Base-by-base conservation (phyloP, 805 yeast species). In the Candida patagonica region DNA sequence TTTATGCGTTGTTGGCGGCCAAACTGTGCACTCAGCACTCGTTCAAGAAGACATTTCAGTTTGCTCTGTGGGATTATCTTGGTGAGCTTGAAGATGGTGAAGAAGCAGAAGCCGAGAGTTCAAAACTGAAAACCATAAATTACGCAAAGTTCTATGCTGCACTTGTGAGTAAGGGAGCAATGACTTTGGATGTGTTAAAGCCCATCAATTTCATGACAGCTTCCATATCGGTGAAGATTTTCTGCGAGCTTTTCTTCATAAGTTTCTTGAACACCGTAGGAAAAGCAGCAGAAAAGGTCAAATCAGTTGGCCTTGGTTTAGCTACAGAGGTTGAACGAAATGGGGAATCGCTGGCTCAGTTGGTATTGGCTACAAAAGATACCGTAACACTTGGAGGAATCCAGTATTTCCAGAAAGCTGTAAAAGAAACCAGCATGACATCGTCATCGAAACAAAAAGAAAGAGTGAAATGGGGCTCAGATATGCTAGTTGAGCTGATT, bases 31-130 rank as follows among this genome's bases (percentile, higher is more conserved):
- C 78, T 23, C 58, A 55, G 42, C 94, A 86, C 50, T 67, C 77
- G 2, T 63, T 82, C 58, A 72, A 83, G 55, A 87, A 88, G 59
- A 76, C 94, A 0, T 80, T 92, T 51, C 96, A 89, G 55, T 87
- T 92, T 56, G 67, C 76, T 51, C 67, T 92, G 30, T 92, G 97
- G 97, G 95, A 92, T 58, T 69, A 77, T 32, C 52, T 88, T 13
- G 77, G 77, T 48, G 74, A 71, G 4, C 65, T 60, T 2, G 67
- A 62, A 17, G 46, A 42, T 7, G n/a, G 65, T 60, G 49, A 27
- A 8, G 43, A 42, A 9, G 19, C 26, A 55, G 44, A 30, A 22
- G 43, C 15, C 22, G 79, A 74, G 32, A 51, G 66, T 6, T 72
- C 74, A 48, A 56, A 83, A 26, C 73, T 72, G 49, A 73, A 73